Evolutionary conservation across 1,139 yeast genomes (phyloP).

Genomic region (Sugiyamaella novakii): DNA sequence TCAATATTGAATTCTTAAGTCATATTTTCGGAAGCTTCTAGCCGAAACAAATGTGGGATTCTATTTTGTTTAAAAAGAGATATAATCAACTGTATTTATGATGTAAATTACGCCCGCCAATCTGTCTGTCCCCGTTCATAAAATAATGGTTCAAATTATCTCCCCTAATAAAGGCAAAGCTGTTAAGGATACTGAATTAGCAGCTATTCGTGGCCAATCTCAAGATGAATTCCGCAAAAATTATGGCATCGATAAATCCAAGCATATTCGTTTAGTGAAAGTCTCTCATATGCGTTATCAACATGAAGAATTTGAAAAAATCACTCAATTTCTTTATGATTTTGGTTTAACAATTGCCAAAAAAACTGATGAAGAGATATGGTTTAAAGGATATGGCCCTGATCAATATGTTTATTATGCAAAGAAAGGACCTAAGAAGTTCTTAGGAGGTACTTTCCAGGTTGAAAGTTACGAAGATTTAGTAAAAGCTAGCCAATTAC

Average conservation of each 20-base stretch:
- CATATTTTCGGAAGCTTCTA: no score
- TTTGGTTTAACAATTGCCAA: conserved; percentile 12
- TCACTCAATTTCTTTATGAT: conserved; percentile 9
- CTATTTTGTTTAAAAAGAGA: no score
- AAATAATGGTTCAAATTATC: background rate
- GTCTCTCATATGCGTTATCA: conserved; percentile 16
- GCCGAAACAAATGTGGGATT: no score
- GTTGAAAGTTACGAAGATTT: conserved; percentile 14
- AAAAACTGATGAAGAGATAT: conserved; percentile 9
- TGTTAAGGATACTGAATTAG: conserved; percentile 4
- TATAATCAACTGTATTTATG: no score
- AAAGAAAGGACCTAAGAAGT: conserved; percentile 9
- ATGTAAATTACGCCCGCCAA: no score
- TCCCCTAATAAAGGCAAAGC: background rate
- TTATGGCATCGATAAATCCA: conserved; percentile 4
- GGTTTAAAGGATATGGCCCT: conserved; percentile 12
- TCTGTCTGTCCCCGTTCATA: no score
- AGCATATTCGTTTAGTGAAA: conserved; percentile 8
- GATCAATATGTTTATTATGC: conserved; percentile 17
- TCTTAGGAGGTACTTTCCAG: conserved; percentile 13
- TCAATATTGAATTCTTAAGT: no score
- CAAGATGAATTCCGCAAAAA: conserved; percentile 4
- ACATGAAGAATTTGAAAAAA: conserved; percentile 13
- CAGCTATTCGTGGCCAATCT: background rate
- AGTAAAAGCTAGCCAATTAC: conserved; percentile 2